Conservation (phyloP, 345 rosid species). For the Hibiscus syriacus region DNA sequence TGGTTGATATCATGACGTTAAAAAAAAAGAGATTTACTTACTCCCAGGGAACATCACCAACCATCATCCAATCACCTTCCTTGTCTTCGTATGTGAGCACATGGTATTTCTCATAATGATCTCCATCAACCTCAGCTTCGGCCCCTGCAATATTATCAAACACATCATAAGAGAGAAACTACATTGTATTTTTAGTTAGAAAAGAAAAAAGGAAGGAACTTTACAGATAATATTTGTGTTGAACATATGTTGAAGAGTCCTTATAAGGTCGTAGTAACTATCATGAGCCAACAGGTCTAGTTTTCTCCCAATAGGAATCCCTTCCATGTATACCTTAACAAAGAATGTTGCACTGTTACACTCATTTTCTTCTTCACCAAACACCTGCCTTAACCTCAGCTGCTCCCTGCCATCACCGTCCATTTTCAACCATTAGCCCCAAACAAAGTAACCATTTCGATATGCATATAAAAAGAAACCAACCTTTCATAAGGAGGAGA, state of each 20-base stretch:
- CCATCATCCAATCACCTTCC: slow-evolving; percentile 99
- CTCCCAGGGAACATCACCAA: slow-evolving; percentile 99
- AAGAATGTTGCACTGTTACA: slow-evolving; percentile 64
- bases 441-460: too few relatives aligned
- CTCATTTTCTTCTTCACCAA: slow-evolving; percentile 49
- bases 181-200: background rate
- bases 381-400: slow-evolving; percentile 18
- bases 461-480: too few relatives aligned
- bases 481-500: slow-evolving; percentile 20
- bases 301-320: slow-evolving; percentile 89
- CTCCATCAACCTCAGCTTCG: slow-evolving; percentile 70
- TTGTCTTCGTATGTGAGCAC: slow-evolving; percentile 87
- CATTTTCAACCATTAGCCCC: background rate
- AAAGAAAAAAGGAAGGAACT: slow-evolving; percentile 1
- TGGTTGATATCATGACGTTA: too few relatives aligned
- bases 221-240: slow-evolving; percentile 65
- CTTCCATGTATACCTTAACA: slow-evolving; percentile 96
- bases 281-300: slow-evolving; percentile 67
- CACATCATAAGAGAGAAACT: background rate
- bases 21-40: slow-evolving; percentile 26
- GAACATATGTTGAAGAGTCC: slow-evolving; percentile 80
- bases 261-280: slow-evolving; percentile 60
- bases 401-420: slow-evolving; percentile 25
- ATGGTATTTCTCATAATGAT: slow-evolving; percentile 46
- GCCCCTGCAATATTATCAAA: slow-evolving; percentile 9